Evolutionary conservation across 192 early-diverging fungal species (phyloP), one percentile per base, ranked within the genome.

Genomic region (Dimargaris cristalligena): DNA sequence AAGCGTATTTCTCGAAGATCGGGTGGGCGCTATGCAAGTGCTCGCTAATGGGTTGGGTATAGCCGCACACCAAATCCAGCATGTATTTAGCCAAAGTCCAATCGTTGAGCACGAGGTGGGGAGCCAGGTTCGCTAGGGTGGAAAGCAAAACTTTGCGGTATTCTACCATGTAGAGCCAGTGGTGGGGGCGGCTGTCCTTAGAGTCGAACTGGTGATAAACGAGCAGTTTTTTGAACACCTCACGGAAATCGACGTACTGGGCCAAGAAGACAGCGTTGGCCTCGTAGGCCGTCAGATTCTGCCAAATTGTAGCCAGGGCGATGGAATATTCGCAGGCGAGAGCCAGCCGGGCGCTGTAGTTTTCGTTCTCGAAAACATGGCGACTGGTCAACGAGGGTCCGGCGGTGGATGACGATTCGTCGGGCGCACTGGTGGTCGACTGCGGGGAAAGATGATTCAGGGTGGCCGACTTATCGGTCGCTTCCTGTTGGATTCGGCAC

Each of bases 291-390:
- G 51, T 28, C 51, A 52, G 29, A 9, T 52, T 52, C 51, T 52
- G 51, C 51, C 51, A 52, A 28, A 52, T 18, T 16, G 29, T 52
- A 18, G 23, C 51, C 26, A 52, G 29, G 14, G 51, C 51, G 23
- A 52, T 16, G 1, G 51, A 52, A 23, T 52, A 52, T 29, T 52
- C 51, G 29, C 51, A 52, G 2, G 51, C 51, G 23, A n/a, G 51
- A 16, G 29, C 51, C 14, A 52, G 51, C 29, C 23, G 51, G 16
- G 51, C 51, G 2, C n/a, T 25, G 51, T 52, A 52, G 29, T 52
- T 52, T 52, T 52, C 51, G 23, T 22, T 28, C 14, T 18, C 51
- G 26, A 52, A 52, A n/a, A 52, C 29, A 25, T 47, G 46, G 46
- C 46, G n/a, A 47, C 25, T n/a, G n/a, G n/a, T n/a, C n/a, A n/a